Base-by-base conservation (phyloP, 106 monocot genomes). In the Dendrobium chrysotoxum region DNA sequence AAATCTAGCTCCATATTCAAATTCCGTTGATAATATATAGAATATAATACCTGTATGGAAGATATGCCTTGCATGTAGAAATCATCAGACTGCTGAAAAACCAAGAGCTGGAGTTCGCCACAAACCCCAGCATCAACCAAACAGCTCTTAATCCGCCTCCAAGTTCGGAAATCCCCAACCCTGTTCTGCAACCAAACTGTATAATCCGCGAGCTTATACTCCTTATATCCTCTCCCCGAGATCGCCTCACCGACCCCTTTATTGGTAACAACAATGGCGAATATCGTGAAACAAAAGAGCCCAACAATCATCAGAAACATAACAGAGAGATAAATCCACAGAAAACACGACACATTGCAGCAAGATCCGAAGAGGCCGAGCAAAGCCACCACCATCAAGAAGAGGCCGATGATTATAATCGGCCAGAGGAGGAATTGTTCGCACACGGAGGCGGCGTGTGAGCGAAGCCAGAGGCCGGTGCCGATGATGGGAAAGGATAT, bases 301-400 rank as follows among this genome's bases (percentile, higher is more conserved):
- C 16, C 61, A 17, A 90, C 18, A 74, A 90, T 84, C 66, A 90
- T 26, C 12, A 90, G n/a, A 80, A 90, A 90, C 80, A 88, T 77
- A 45, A 84, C 84, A 64, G 84, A 70, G 75, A 86, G 87, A 77
- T 90, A 90, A 67, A 82, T 9, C 81, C 87, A 90, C 40, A 90
- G 76, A 46, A 90, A 78, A 39, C n/a, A 46, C 26, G 85, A 40
- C 25, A 80, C 39, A 65, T 88, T 70, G 39, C 90, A 86, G 66
- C 84, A 88, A 1, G 90, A 81, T 21, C 88, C 90, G 54, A 88
- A n/a, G 47, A 90, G 76, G 2, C 87, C 90, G 31, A 83, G 17
- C 0, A 90, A 67, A 2, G 87, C 83, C 18, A 90, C 81, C 23
- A 82, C 40, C 30, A 88, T 40, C 0, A 87, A 28, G 80, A 84